Evolutionary conservation across 306 rosid genomes (phyloP).

Genomic region (Vicia villosa): DNA sequence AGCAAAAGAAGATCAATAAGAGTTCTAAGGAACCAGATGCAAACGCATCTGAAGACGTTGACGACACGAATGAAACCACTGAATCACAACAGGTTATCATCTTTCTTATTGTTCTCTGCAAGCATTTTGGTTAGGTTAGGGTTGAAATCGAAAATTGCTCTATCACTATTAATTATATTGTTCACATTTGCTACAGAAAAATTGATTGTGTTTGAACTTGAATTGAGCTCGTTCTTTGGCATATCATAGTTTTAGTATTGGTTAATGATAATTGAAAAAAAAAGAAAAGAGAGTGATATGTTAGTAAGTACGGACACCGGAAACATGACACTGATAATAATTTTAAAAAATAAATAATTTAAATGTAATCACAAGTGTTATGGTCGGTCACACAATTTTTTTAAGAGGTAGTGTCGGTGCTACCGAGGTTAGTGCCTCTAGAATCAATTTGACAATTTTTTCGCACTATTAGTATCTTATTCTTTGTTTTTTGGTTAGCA

Average conservation of each 20-base stretch:
- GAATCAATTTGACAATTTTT: neutral
- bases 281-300: neutral
- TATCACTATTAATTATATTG: neutral
- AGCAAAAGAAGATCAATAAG: conserved; percentile 85
- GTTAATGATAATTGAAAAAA: conserved; percentile 10
- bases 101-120: neutral
- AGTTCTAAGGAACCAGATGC: conserved; percentile 46
- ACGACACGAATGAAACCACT: conserved; percentile 53
- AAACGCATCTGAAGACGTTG: conserved; percentile 44
- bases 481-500: neutral
- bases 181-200: neutral
- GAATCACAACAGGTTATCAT: conserved; percentile 59
- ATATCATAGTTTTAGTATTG: neutral
- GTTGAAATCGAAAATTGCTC: neutral
- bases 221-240: conserved; percentile 22
- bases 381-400: too few species aligned
- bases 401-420: too few species aligned
- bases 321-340: too few species aligned
- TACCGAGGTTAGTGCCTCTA: neutral
- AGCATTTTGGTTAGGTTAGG: neutral
- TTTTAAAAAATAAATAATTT: too few species aligned
- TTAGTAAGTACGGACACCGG: too few species aligned
- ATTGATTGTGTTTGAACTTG: conserved; percentile 27
- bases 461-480: neutral
- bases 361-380: too few species aligned